A percentile compares a stretch with the other conserved stretches of the same genome.
These are phyloP conservation scores for Calonectria pteridis DNA, from an alignment of 2,329 filamentous ascomycete genomes.

Conservation along the genomic window DNA sequence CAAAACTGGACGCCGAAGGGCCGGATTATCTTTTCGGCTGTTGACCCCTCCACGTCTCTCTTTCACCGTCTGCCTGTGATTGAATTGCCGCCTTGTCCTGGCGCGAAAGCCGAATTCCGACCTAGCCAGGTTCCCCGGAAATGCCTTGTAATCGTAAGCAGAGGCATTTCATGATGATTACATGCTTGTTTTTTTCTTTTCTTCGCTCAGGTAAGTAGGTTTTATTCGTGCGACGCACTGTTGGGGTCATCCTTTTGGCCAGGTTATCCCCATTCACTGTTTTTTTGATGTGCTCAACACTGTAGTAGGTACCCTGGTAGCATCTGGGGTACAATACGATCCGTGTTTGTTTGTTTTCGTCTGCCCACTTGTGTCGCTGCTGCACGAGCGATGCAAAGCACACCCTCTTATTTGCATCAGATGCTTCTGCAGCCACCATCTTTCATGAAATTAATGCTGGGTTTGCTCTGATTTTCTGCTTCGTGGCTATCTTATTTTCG, in stretches of 20 bases:
- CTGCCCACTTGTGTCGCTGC: slow-evolving; percentile 10
- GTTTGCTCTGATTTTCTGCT: neutral
- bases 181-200: neutral
- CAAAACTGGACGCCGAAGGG: slow-evolving; percentile 29
- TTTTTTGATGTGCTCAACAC: neutral
- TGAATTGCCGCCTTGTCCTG: slow-evolving; percentile 15
- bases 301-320: neutral
- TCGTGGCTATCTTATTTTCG: too few relatives aligned
- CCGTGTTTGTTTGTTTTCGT: slow-evolving; percentile 30
- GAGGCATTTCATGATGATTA: neutral
- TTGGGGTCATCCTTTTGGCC: neutral
- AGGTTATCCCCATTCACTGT: neutral
- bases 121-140: slow-evolving; percentile 9
- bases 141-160: neutral
- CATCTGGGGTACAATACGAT: neutral
- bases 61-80: slow-evolving; percentile 10
- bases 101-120: slow-evolving; percentile 2
- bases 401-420: slow-evolving; percentile 5
- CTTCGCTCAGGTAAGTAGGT: neutral
- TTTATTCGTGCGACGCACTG: neutral
- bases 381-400: slow-evolving; percentile 21
- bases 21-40: slow-evolving; percentile 46
- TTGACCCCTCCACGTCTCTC: slow-evolving; percentile 25
- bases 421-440: neutral
- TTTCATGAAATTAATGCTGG: neutral